These are phyloP conservation scores for Mariannaea elegans DNA, from an alignment of 2,329 filamentous ascomycete species.

Conservation along the genomic window DNA sequence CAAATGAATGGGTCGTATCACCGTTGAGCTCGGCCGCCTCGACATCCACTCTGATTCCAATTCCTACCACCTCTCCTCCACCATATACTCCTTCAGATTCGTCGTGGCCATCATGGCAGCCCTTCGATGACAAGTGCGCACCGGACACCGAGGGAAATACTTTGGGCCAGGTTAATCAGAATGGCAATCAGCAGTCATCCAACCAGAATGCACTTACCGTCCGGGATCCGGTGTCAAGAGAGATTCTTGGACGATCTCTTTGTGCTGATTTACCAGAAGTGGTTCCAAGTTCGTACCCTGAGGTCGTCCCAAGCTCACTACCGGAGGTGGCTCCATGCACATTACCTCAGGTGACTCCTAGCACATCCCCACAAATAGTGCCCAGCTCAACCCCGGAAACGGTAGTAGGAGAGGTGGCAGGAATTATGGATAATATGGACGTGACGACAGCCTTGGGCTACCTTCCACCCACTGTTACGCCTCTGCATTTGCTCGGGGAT, in stretches of 20 bases:
- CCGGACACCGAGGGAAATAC: not conserved
- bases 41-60: not conserved
- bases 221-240: not conserved
- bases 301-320: constrained; percentile 1
- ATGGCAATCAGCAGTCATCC: too few relatives aligned
- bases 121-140: not conserved
- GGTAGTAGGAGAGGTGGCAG: not conserved
- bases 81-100: constrained; percentile 10
- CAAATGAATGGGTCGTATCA: constrained; percentile 5
- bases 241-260: not conserved
- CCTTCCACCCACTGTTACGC: constrained; percentile 6
- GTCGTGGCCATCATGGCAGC: not conserved
- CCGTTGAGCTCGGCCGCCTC: not conserved
- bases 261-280: not conserved
- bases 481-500: constrained; percentile 22
- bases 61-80: constrained; percentile 8
- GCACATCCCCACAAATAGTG: not conserved
- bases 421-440: not conserved
- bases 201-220: not conserved
- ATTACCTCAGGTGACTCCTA: not conserved
- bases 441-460: not conserved
- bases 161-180: not conserved
- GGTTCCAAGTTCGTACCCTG: not conserved
- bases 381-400: constrained; percentile 1
- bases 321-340: not conserved